These are phyloP conservation scores for Scedosporium minutisporum DNA, from an alignment of 2,329 filamentous ascomycete genomes.

Conservation along the genomic window DNA sequence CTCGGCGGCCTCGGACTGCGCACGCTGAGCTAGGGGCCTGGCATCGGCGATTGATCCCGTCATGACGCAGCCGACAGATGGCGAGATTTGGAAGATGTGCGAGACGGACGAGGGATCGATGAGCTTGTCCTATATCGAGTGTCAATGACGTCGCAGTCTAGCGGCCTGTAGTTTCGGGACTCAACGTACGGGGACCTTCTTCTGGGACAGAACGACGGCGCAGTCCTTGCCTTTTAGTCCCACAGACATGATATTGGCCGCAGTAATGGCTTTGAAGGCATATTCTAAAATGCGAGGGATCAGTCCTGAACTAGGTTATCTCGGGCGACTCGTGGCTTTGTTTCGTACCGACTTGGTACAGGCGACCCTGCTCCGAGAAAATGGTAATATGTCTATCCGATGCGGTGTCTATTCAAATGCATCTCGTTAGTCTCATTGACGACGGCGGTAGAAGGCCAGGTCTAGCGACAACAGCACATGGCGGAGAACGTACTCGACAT, in stretches of 20 bases:
- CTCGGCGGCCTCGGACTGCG: slow-evolving; percentile 90
- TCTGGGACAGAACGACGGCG: slow-evolving; percentile 94
- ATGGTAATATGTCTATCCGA: slow-evolving; percentile 99
- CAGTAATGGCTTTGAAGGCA: slow-evolving; percentile 99
- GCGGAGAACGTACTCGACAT: slow-evolving; percentile 39
- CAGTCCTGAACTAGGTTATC: neutral
- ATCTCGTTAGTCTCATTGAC: slow-evolving; percentile 43
- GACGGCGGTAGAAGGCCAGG: slow-evolving; percentile 3
- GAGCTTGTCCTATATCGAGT: slow-evolving; percentile 72
- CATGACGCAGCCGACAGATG: slow-evolving; percentile 95
- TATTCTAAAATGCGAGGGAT: slow-evolving; percentile 58
- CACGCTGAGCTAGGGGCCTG: slow-evolving; percentile 82
- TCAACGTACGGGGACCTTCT: slow-evolving; percentile 88
- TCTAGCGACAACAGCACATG: slow-evolving; percentile 3
- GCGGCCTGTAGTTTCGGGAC: neutral
- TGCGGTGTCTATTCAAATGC: slow-evolving; percentile 43
- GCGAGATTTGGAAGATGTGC: slow-evolving; percentile 94
- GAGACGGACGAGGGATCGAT: slow-evolving; percentile 96
- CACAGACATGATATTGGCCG: slow-evolving; percentile 97
- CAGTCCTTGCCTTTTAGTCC: slow-evolving; percentile 94
- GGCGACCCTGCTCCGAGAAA: slow-evolving; percentile 95
- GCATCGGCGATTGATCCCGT: slow-evolving; percentile 98
- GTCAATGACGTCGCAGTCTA: slow-evolving; percentile 11
- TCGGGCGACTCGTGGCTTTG: neutral
- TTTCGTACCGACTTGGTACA: slow-evolving; percentile 97